These are phyloP conservation scores for Cryptococcus neoformans DNA, from an alignment of 1,284 basidiomycete genomes.

Conservation along the genomic window DNA sequence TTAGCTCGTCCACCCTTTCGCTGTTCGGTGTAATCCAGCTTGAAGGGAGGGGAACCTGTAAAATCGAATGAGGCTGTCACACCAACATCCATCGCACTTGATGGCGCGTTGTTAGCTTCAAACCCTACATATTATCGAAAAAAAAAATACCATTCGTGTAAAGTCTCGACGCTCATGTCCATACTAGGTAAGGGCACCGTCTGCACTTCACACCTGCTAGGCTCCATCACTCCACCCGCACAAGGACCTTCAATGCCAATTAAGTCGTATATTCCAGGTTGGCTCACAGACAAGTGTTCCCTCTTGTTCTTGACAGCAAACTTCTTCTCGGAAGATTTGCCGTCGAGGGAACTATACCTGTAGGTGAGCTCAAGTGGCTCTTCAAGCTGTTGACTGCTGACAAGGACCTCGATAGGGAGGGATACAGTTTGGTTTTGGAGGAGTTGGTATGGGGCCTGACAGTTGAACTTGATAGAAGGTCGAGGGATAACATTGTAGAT, in stretches of 20 bases:
- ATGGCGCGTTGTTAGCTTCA: conserved; percentile 16
- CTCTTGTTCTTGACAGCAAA: conserved; percentile 49
- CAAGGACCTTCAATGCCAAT: conserved; percentile 68
- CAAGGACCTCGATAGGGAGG: conserved; percentile 22
- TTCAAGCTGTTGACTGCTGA: conserved; percentile 15
- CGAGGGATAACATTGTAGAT: conserved; percentile 72
- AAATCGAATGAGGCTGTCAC: conserved; percentile 82
- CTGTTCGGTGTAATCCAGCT: conserved; percentile 71
- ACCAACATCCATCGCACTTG: conserved; percentile 88
- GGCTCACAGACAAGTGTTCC: conserved; percentile 56
- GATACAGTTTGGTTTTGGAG: conserved; percentile 54
- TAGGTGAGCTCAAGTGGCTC: conserved; percentile 21
- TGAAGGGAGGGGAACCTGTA: conserved; percentile 86
- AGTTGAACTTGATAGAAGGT: conserved; percentile 69
- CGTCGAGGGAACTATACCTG: conserved; percentile 16
- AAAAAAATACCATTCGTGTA: conserved; percentile 74
- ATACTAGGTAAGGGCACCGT: conserved; percentile 72
- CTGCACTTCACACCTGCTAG: conserved; percentile 70
- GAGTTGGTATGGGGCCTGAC: conserved; percentile 67
- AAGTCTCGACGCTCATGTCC: conserved; percentile 82
- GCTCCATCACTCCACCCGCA: conserved; percentile 76
- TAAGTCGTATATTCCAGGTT: conserved; percentile 82
- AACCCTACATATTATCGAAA: not conserved
- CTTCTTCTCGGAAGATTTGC: conserved; percentile 48
- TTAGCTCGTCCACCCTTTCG: conserved; percentile 64